Evolutionary conservation across 140 eudicot species (phyloP).

Genomic region (Stevia rebaudiana): DNA sequence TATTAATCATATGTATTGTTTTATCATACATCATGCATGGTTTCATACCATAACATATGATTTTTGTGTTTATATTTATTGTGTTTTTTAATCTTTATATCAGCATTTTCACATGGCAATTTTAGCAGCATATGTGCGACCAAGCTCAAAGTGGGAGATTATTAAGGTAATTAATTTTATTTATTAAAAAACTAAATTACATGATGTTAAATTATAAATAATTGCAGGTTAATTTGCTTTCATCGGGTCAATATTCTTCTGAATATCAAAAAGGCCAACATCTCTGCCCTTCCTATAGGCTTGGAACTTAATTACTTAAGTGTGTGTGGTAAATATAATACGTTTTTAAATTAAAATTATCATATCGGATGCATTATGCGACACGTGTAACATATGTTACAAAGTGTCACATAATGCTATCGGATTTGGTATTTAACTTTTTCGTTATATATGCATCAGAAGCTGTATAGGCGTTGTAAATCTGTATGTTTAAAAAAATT

Average conservation of each 20-base stretch:
- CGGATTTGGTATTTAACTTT: neutral
- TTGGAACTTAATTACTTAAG: constrained; percentile 42
- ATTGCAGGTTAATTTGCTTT: constrained; percentile 59
- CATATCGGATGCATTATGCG: neutral
- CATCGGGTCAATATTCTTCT: constrained; percentile 28
- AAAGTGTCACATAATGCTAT: neutral
- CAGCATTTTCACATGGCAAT: constrained; percentile 88
- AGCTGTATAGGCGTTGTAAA: neutral
- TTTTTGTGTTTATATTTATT: neutral
- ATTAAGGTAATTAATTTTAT: constrained; percentile 49
- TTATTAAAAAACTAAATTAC: neutral
- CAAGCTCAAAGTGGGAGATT: constrained; percentile 66
- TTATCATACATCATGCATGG: neutral
- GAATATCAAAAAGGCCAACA: constrained; percentile 29
- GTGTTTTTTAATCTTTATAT: constrained; percentile 9
- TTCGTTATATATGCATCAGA: neutral
- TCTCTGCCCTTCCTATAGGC: constrained; percentile 34
- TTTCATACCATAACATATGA: neutral
- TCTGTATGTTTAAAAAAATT: neutral
- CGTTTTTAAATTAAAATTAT: neutral
- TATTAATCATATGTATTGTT: neutral
- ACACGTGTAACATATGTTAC: neutral
- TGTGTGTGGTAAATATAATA: neutral
- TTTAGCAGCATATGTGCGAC: constrained; percentile 59
- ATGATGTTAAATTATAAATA: neutral